Evolutionary conservation across 257 asterid genomes (phyloP), one percentile per base, ranked within the genome.

Genomic region (Buddleja alternifolia): DNA sequence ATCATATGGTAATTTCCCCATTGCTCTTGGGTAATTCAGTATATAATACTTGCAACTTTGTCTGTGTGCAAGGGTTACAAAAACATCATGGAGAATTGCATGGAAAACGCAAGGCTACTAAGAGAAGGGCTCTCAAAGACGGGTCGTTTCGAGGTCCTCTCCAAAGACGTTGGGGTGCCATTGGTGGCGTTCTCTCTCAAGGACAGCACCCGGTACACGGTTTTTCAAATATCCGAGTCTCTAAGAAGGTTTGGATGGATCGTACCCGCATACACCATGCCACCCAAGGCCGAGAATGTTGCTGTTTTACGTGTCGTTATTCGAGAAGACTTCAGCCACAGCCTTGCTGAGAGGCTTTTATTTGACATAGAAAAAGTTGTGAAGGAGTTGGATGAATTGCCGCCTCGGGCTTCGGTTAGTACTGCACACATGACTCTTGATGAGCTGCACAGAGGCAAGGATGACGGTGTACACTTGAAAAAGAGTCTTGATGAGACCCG

Each of bases 251-350:
- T 84, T 29, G 97, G 95, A 55, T 90, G 96, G 96, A 88, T 88
- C 4, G 84, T 88, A 47, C 97, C 94, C 0, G 97, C 97, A 0
- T 88, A 90, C 81, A 84, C 96, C 15, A 84, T 90, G 92, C 96
- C 96, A 7, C 79, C 89, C 0, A 66, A 88, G 32, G 95, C 92
- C 0, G 92, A 90, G 74, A 86, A 84, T 71, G 7, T 90, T 11
- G 80, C 85, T 0, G 84, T 86, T 11, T 81, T 86, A 0, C 89
- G 96, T 0, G 87, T 81, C 3, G 97, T 90, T 25, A 62, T 90
- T 11, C 69, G 92, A 9, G 94, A 86, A 57, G 97, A 88, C 69
- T 90, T 88, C 78, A 84, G 87, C 79, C 82, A 67, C 57, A 71
- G 71, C 55, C 67, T 88, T 53, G 88, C 92, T 0, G 88, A 86